Conservation (phyloP, 1,284 basidiomycete species). For the Peniophora sp. region DNA sequence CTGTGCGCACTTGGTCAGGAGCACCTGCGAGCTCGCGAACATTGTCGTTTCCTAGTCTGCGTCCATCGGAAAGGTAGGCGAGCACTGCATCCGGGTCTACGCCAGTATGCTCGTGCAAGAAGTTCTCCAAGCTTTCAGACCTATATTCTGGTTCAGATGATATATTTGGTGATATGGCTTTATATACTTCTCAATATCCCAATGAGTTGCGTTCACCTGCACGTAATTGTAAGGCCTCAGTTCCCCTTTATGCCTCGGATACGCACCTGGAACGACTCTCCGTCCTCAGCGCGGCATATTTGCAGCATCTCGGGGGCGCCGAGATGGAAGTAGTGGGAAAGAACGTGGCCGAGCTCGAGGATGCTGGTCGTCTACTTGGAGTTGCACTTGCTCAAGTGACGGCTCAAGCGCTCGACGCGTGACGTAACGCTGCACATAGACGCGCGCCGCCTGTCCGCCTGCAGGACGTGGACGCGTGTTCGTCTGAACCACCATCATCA, state of each 20-base stretch:
- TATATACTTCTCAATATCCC: constrained; percentile 66
- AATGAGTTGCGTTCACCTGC: constrained; percentile 56
- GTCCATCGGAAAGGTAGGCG: constrained; percentile 70
- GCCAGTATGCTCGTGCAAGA: constrained; percentile 60
- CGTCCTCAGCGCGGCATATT: constrained; percentile 71
- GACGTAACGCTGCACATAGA: too few species aligned
- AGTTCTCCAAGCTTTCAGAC: constrained; percentile 52
- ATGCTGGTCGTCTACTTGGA: too few species aligned
- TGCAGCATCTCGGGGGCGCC: constrained; percentile 41
- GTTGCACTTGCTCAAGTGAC: too few species aligned
- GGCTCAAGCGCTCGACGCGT: too few species aligned
- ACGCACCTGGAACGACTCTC: constrained; percentile 44
- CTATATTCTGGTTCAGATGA: constrained; percentile 24
- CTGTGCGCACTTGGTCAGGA: constrained; percentile 54
- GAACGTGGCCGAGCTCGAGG: too few species aligned
- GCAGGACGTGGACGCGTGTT: too few species aligned
- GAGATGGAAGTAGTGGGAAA: too few species aligned
- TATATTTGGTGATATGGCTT: neutral
- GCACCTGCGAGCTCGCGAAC: constrained; percentile 64
- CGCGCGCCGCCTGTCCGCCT: too few species aligned
- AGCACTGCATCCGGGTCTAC: constrained; percentile 59
- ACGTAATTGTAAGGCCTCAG: neutral
- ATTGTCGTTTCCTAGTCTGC: constrained; percentile 58
- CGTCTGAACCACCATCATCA: too few species aligned
- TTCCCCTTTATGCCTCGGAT: neutral